phyloP scores from a whole-genome alignment of 192 early-diverging fungal species.

The Rhizoclosmatium globosum region DNA sequence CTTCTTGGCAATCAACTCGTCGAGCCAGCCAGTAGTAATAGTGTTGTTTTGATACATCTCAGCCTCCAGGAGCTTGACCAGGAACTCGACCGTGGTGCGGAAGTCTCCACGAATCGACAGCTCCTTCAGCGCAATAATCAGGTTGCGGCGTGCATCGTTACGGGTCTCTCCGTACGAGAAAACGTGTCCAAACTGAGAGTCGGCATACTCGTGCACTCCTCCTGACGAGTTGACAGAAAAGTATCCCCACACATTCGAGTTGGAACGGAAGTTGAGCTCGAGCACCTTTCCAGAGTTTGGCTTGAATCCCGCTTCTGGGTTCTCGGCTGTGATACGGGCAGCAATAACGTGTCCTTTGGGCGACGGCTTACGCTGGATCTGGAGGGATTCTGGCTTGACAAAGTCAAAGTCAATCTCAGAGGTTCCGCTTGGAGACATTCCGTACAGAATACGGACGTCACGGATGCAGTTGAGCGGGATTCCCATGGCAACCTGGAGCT shows the following conservation, averaged over 20 bases:
- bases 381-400: slow-evolving; percentile 70
- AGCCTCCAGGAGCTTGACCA: slow-evolving; percentile 92
- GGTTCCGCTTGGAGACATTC: slow-evolving; percentile 84
- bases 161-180: slow-evolving; percentile 97
- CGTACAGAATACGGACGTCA: slow-evolving; percentile 96
- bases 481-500: slow-evolving; percentile 99
- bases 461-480: slow-evolving; percentile 94
- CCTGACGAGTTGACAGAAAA: slow-evolving; percentile 95
- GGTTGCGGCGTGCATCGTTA: slow-evolving; percentile 91
- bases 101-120: slow-evolving; percentile 98
- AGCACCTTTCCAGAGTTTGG: slow-evolving; percentile 95
- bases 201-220: slow-evolving; percentile 99
- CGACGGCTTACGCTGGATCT: slow-evolving; percentile 89
- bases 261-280: slow-evolving; percentile 95
- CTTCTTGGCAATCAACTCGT: slow-evolving; percentile 87
- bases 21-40: slow-evolving; percentile 96
- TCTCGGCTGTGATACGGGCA: slow-evolving; percentile 97
- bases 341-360: slow-evolving; percentile 99
- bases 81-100: slow-evolving; percentile 97
- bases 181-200: slow-evolving; percentile 99
- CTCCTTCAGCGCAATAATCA: slow-evolving; percentile 98
- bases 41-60: slow-evolving; percentile 87
- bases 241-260: slow-evolving; percentile 99
- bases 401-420: slow-evolving; percentile 97
- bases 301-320: slow-evolving; percentile 99